Evolutionary conservation across 176 grass and related monocot genomes (phyloP).

Genomic region (Echinochloa phyllopogon): DNA sequence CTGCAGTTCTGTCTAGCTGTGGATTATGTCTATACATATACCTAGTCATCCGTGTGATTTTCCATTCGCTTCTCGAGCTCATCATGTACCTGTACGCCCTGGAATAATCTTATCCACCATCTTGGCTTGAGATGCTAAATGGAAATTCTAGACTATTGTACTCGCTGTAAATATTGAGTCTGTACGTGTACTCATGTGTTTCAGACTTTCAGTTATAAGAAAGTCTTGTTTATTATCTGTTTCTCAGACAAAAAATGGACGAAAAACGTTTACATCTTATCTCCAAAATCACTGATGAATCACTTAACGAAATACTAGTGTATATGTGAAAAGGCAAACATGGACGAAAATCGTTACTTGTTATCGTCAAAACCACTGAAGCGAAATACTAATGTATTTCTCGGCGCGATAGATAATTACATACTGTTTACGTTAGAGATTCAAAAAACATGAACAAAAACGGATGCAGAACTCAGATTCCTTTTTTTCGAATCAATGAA

Average conservation of each 20-base stretch:
- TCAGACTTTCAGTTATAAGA: background rate
- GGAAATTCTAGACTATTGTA: background rate
- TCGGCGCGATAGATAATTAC: background rate
- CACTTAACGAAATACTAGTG: background rate
- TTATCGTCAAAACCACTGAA: no score
- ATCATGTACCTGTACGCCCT: background rate
- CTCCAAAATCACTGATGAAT: background rate
- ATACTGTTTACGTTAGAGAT: background rate
- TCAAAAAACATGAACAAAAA: background rate
- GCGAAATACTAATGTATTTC: background rate
- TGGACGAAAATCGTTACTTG: background rate
- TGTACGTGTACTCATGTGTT: background rate
- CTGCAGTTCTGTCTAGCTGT: background rate
- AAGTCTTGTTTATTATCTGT: background rate
- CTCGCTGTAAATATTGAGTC: background rate
- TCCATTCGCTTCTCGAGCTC: background rate
- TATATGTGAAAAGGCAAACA: background rate
- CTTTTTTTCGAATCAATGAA: no score
- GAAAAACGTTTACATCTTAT: background rate
- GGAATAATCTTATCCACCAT: background rate
- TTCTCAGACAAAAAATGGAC: no score
- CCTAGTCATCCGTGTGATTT: background rate
- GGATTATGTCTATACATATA: background rate
- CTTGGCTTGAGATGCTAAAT: slow-evolving; percentile 14
- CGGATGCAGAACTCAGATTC: background rate